Percentiles rank a stretch among this genome's conserved stretches.
These are phyloP conservation scores for Spathaspora passalidarum DNA, from an alignment of 805 yeast genomes.

Conservation along the genomic window DNA sequence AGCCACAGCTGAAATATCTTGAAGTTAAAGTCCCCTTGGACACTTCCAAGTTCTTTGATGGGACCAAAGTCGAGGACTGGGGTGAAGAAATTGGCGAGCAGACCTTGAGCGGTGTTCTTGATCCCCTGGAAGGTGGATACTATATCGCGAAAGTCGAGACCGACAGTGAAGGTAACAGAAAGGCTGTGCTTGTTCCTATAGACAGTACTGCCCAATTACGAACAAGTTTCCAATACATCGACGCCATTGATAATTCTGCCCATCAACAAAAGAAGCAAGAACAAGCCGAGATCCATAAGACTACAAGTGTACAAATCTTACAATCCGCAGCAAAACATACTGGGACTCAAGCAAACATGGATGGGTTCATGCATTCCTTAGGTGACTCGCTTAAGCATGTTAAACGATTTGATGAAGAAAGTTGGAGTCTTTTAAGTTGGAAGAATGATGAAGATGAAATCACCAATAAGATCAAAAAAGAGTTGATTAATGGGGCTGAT, in stretches of 20 bases:
- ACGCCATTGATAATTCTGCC: slow-evolving; percentile 50
- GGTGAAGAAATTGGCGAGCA: slow-evolving; percentile 55
- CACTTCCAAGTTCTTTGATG: slow-evolving; percentile 65
- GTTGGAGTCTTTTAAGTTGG: slow-evolving; percentile 36
- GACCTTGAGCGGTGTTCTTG: slow-evolving; percentile 67
- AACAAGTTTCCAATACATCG: slow-evolving; percentile 79
- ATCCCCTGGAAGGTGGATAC: slow-evolving; percentile 46
- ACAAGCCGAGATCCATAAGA: slow-evolving; percentile 29
- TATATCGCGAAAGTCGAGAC: slow-evolving; percentile 30
- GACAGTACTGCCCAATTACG: slow-evolving; percentile 72
- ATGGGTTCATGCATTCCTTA: slow-evolving; percentile 26
- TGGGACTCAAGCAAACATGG: slow-evolving; percentile 15
- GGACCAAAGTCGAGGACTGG: slow-evolving; percentile 63
- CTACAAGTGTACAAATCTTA: slow-evolving; percentile 35
- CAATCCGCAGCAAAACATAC: slow-evolving; percentile 38
- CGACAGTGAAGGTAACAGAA: slow-evolving; percentile 15
- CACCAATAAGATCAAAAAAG: slow-evolving; percentile 13
- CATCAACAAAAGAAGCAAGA: slow-evolving; percentile 35
- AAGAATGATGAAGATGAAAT: slow-evolving; percentile 14
- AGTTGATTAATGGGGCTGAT: slow-evolving; percentile 16
- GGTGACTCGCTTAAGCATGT: slow-evolving; percentile 40
- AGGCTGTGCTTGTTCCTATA: slow-evolving; percentile 62
- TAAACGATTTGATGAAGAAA: slow-evolving; percentile 40
- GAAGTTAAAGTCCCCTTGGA: slow-evolving; percentile 79
- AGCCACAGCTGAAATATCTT: slow-evolving; percentile 58